A percentile compares a stretch with the other conserved stretches of the same genome.
Conservation (phyloP, 2,329 filamentous ascomycete species). For the Fusarium pseudocircinatum region DNA sequence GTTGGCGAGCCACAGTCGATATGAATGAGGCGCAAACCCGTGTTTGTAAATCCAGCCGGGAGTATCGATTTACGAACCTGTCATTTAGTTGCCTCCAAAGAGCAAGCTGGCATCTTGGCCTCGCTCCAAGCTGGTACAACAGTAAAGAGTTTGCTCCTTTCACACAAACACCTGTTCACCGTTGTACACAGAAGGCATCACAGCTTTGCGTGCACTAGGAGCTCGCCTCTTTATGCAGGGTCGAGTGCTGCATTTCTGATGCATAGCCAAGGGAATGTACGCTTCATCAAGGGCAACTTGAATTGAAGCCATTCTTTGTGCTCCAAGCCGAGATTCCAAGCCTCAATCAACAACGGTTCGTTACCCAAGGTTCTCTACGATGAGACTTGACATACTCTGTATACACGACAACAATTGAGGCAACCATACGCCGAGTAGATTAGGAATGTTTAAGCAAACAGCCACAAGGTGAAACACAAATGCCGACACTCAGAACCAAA, state of each 20-base stretch:
- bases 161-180: slow-evolving; percentile 1
- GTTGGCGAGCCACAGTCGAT: background rate
- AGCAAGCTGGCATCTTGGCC: background rate
- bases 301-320: background rate
- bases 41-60: background rate
- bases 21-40: background rate
- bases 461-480: slow-evolving; percentile 5
- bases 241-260: background rate
- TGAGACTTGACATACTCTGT: background rate
- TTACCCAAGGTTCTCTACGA: background rate
- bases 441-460: slow-evolving; percentile 14
- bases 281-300: background rate
- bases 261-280: background rate
- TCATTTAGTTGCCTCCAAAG: background rate
- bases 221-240: background rate
- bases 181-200: background rate
- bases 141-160: background rate
- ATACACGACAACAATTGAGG: background rate
- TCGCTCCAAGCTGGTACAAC: background rate
- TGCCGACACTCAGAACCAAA: background rate
- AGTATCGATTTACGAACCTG: background rate
- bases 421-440: background rate
- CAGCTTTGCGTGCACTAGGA: background rate
- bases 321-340: background rate
- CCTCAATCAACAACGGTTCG: background rate